These are phyloP conservation scores for Pseudogymnoascus sp. DNA, from an alignment of 2,329 filamentous ascomycete genomes.

Conservation along the genomic window DNA sequence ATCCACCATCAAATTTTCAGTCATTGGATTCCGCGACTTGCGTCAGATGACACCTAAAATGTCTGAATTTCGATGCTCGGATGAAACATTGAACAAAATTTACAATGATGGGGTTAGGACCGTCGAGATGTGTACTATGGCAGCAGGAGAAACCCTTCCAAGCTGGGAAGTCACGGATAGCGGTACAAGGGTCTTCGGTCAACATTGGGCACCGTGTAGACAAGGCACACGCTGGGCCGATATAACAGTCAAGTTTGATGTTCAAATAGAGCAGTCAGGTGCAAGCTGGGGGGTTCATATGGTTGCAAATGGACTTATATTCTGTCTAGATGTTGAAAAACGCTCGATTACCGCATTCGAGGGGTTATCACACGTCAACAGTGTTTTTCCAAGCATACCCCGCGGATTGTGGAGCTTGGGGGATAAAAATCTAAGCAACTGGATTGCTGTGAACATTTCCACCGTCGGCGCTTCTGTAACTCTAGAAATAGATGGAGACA, in stretches of 20 bases:
- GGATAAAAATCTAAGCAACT: conserved; percentile 10
- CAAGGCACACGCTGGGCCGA: conserved; percentile 19
- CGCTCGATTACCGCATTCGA: conserved; percentile 16
- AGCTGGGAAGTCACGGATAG: conserved; percentile 18
- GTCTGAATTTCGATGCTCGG: conserved; percentile 17
- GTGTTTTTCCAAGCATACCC: conserved; percentile 16
- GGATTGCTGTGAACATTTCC: conserved; percentile 13
- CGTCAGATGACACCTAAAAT: conserved; percentile 12
- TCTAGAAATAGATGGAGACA: conserved; percentile 11
- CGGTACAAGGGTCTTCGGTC: conserved; percentile 17
- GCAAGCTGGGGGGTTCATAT: conserved; percentile 20
- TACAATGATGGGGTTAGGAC: conserved; percentile 18
- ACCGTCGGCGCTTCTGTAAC: conserved; percentile 10
- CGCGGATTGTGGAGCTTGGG: conserved; percentile 14
- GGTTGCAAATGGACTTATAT: conserved; percentile 21
- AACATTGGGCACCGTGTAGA: conserved; percentile 20
- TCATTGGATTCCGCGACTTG: conserved; percentile 15
- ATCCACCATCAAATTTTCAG: conserved; percentile 15
- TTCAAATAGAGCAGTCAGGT: conserved; percentile 16
- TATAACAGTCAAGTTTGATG: conserved; percentile 15
- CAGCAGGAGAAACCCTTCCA: conserved; percentile 17
- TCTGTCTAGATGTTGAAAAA: conserved; percentile 15
- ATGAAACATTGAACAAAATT: conserved; percentile 18
- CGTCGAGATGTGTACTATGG: conserved; percentile 19
- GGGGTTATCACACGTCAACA: conserved; percentile 16